These are phyloP conservation scores for Fusarium continuum DNA, from an alignment of 2,329 filamentous ascomycete species.

Conservation along the genomic window DNA sequence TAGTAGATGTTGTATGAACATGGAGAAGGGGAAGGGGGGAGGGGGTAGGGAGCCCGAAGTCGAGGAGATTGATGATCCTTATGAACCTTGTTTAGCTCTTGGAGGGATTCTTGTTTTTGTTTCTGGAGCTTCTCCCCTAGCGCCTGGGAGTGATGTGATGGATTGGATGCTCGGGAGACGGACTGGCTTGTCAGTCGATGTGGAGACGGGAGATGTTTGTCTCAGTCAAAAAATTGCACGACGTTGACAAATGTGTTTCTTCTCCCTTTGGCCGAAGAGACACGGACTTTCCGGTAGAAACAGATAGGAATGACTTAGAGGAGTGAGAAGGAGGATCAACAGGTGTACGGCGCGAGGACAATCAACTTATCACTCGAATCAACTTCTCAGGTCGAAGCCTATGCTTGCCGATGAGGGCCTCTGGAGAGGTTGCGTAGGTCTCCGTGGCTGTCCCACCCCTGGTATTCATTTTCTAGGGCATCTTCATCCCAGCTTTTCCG, in stretches of 20 bases:
- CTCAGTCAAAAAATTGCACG: slow-evolving; percentile 14
- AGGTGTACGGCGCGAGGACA: neutral
- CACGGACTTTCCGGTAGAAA: neutral
- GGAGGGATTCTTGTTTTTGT: slow-evolving; percentile 32
- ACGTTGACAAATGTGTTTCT: slow-evolving; percentile 10
- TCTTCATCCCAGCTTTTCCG: slow-evolving; percentile 1
- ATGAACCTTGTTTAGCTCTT: slow-evolving; percentile 22
- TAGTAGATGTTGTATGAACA: neutral
- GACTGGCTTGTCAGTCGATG: slow-evolving; percentile 18
- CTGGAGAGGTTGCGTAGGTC: slow-evolving; percentile 26
- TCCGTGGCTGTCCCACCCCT: slow-evolving; percentile 2
- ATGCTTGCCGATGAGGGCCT: too few species aligned
- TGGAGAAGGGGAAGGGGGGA: neutral
- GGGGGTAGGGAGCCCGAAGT: slow-evolving; percentile 4
- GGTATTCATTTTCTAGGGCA: neutral
- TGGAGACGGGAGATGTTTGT: slow-evolving; percentile 24
- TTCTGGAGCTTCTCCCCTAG: slow-evolving; percentile 28
- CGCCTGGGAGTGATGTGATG: slow-evolving; percentile 33
- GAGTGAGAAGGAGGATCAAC: neutral
- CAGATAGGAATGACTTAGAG: neutral
- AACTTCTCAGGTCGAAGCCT: too few species aligned
- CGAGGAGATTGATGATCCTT: slow-evolving; percentile 28
- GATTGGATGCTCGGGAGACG: slow-evolving; percentile 19
- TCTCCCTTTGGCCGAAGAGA: slow-evolving; percentile 9
- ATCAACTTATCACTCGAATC: slow-evolving; percentile 4